Base-by-base conservation (phyloP, 1,284 basidiomycete species). In the Rhodofomes roseus region DNA sequence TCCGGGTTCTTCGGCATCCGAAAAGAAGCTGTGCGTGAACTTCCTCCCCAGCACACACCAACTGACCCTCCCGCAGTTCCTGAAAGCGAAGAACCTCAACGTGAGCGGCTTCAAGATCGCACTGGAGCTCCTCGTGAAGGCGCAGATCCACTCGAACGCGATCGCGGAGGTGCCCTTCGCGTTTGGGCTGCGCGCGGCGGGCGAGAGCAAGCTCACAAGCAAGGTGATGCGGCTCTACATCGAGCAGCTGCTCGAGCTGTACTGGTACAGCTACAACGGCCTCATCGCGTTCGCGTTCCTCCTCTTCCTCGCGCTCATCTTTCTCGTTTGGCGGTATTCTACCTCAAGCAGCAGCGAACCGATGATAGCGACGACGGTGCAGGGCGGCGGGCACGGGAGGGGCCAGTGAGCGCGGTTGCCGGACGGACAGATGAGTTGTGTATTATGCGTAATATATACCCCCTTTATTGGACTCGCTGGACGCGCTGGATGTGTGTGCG, bases 1-100 rank as follows among this genome's bases (percentile, higher is more conserved):
- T 72, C 73, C 2, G 79, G 78, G 3, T 79, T 79, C 72, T 79
- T 79, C 60, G 79, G 75, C 27, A 72, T 80, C 56, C 68, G 71
- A 25, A 77, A 74, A 60, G 73, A 75, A 51, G 66, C 73, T 12
- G 76, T 77, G 43, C 37, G 76, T 70, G 12, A n/a, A n/a, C n/a
- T n/a, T 40, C 22, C 41, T 27, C 8, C 34, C n/a, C 18, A 31
- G 20, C 29, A 12, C 43, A n/a, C n/a, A n/a, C n/a, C n/a, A n/a
- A 5, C 29, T 6, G 14, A 41, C 36, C 20, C 31, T 31, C 43
- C 31, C 5, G 31, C 31, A 73, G 71, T 73, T 73, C 67, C 62
- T 70, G 18, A 73, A 73, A 59, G 70, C 70, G 37, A 65, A 69
- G 27, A 65, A 64, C 36, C 63, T 74, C 41, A 71, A 73, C 63